Base-by-base conservation (phyloP, 2,329 filamentous ascomycete species). In the Nemania bipapillata region DNA sequence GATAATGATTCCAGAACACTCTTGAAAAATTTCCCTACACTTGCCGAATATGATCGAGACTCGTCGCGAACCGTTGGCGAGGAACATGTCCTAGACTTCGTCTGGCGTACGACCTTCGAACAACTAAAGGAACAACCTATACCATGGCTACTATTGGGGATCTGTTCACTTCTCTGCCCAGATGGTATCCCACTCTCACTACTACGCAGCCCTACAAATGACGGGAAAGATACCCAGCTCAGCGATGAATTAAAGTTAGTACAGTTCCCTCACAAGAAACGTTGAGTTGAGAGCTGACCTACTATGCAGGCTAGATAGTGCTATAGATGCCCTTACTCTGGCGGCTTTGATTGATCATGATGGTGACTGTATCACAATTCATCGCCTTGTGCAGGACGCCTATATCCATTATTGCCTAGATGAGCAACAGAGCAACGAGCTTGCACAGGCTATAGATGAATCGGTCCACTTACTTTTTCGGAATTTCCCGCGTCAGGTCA, bases 381-480 rank as follows among this genome's bases (percentile, higher is more conserved):
- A 55, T 24, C 52, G 52, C n/a, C n/a, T 55, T 12, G 9, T 55
- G 2, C 52, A 55, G 6, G 52, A 55, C 6, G 52, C 52, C n/a
- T 55, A 55, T 40, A 40, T 55, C 15, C n/a, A 55, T 22, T 37
- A 55, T 20, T 8, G 7, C n/a, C 20, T 55, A 20, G 28, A 55
- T 22, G 12, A 11, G 9, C 7, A 37, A 37, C 28, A 28, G 6
- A 3, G 15, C 9, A n/a, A 55, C 3, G 7, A 37, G 15, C 52
- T 55, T 2, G 52, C 24, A 40, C 22, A 37, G 2, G 52, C 52
- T 8, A 7, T 55, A 6, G 20, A 1, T 55, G 5, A 30, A 1
- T n/a, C 52, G 4, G 20, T 55, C 5, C 3, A 30, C 40, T 4
- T 55, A 11, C 52, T 55, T 5, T 24, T 22, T 11, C 52, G 40